Conservation (phyloP, 208 protist species). For the Blechomonas ayalai region DNA sequence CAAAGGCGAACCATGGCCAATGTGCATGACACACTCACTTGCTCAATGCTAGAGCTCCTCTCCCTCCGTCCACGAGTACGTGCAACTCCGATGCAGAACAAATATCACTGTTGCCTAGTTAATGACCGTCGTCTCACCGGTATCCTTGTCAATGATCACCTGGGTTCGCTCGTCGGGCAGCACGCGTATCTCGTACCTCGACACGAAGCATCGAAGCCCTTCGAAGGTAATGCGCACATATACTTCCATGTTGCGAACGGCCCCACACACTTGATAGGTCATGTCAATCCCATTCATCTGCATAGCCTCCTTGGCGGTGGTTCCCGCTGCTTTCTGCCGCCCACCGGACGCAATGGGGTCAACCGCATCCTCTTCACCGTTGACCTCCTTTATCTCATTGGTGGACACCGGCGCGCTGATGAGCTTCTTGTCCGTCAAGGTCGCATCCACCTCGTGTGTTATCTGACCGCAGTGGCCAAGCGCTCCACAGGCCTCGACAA, state of each 20-base stretch:
- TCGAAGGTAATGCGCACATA: slow-evolving; percentile 50
- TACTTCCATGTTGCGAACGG: slow-evolving; percentile 43
- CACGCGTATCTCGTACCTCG: slow-evolving; percentile 43
- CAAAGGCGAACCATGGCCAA: slow-evolving; percentile 6
- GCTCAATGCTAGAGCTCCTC: too few species aligned
- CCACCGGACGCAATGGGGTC: too few species aligned
- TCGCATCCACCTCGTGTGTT: slow-evolving; percentile 22
- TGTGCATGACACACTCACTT: too few species aligned
- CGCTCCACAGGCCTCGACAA: slow-evolving; percentile 29
- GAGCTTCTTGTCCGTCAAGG: slow-evolving; percentile 9
- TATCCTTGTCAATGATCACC: slow-evolving; percentile 52
- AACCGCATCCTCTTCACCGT: neutral
- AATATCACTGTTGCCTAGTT: slow-evolving; percentile 7
- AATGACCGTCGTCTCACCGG: slow-evolving; percentile 38
- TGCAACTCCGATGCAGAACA: too few species aligned
- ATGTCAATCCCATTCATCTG: slow-evolving; percentile 45
- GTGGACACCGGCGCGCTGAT: neutral
- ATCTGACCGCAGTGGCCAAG: slow-evolving; percentile 8
- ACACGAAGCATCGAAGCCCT: slow-evolving; percentile 45
- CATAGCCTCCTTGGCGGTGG: slow-evolving; percentile 4
- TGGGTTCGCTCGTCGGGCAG: slow-evolving; percentile 51
- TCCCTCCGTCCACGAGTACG: too few species aligned
- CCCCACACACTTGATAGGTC: slow-evolving; percentile 43
- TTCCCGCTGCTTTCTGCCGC: too few species aligned
- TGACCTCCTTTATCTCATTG: slow-evolving; percentile 4